Evolutionary conservation across 2,329 filamentous ascomycete genomes (phyloP).

Genomic region (Stagonosporopsis rhizophila): DNA sequence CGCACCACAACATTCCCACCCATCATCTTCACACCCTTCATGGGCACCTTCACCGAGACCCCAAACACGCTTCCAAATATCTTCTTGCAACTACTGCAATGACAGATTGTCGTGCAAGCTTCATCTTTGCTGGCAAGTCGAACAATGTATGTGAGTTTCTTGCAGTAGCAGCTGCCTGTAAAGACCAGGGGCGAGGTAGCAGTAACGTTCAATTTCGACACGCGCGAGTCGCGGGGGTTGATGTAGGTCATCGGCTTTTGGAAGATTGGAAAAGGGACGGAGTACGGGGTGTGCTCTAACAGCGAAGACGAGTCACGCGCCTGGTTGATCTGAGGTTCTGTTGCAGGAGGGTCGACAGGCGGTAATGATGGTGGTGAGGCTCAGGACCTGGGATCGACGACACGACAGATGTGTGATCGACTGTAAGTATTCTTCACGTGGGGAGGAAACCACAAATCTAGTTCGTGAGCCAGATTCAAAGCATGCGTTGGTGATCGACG

Average conservation of each 20-base stretch:
- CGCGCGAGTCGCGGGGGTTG: slow-evolving; percentile 2
- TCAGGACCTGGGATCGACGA: not conserved
- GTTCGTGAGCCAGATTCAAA: not conserved
- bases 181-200: slow-evolving; percentile 22
- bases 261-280: not conserved
- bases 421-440: not conserved
- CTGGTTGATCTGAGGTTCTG: not conserved
- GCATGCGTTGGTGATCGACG: not conserved
- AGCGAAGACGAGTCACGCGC: not conserved
- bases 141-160: slow-evolving; percentile 56
- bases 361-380: not conserved
- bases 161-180: slow-evolving; percentile 58
- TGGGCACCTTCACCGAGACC: slow-evolving; percentile 60
- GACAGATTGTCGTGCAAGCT: slow-evolving; percentile 60
- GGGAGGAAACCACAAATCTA: not conserved
- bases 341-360: not conserved
- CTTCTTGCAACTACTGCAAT: slow-evolving; percentile 63
- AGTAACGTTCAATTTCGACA: not conserved
- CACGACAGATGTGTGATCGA: not conserved
- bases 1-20: slow-evolving; percentile 30
- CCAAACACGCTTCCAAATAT: slow-evolving; percentile 61
- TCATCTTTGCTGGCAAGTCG: slow-evolving; percentile 54
- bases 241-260: slow-evolving; percentile 10
- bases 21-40: slow-evolving; percentile 51
- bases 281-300: not conserved